Base-by-base conservation (phyloP, 805 yeast genomes). In the Barnettozyma pratensis region DNA sequence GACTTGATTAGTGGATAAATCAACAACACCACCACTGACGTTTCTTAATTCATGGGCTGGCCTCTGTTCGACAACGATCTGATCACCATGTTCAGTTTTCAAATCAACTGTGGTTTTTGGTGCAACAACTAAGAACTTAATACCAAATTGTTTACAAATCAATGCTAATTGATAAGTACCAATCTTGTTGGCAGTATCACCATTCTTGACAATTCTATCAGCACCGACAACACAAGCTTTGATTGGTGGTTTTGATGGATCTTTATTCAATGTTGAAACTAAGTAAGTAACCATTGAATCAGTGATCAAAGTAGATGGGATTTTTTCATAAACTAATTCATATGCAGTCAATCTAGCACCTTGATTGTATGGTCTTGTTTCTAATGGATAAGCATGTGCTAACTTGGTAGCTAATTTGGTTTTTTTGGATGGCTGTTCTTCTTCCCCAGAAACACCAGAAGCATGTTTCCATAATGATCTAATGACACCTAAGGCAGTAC, bases 361-460 rank as follows among this genome's bases (percentile, higher is more conserved):
- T 70, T 92, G 98, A 65, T 92, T 90, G 64, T 92, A 94, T 1
- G 99, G 99, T 58, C 99, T 77, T 0, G 99, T 92, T 63, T 92
- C 99, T 59, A 92, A 75, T 6, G 96, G 92, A 58, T 82, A 94
- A 1, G 84, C 94, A 44, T 81, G 89, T 8, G 78, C 73, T 54
- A 92, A 68, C 61, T 73, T 74, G 0, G 69, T 56, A 1, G 65
- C 37, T 3, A 52, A 35, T 44, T 64, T 64, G n/a, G 49, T 43
- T 43, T 60, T 66, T 47, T 66, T 65, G 3, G 52, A 34, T 26
- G 56, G 51, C 3, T n/a, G 35, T 19, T 38, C 45, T 29, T 55
- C 56, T 31, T 64, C 66, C 8, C 57, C 56, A 1, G 63, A 37
- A 14, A 34, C 38, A 29, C 54, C 19, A 5, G 50, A 55, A 1